These are phyloP conservation scores for Trypanosoma boissoni DNA, from an alignment of 208 protist species.

Conservation along the genomic window DNA sequence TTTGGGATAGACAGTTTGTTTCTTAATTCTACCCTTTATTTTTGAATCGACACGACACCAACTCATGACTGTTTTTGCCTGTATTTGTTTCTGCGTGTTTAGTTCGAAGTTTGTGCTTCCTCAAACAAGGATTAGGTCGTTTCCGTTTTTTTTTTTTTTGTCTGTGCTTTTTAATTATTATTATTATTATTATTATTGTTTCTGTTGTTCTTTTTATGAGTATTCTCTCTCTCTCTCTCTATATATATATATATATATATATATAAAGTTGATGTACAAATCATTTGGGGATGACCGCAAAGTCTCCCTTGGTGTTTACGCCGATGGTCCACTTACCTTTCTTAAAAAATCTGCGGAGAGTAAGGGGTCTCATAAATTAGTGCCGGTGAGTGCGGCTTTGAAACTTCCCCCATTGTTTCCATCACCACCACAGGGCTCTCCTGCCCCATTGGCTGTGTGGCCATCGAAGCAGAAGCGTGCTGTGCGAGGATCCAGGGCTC, in stretches of 20 bases:
- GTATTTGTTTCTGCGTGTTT: too few species aligned
- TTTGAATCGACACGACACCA: too few species aligned
- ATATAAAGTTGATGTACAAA: background rate
- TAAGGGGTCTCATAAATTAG: background rate
- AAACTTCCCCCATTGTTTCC: conserved; percentile 10
- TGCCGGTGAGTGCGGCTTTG: background rate
- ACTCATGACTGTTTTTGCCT: too few species aligned
- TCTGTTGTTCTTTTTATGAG: background rate
- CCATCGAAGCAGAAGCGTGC: conserved; percentile 11
- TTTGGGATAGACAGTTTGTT: conserved; percentile 5
- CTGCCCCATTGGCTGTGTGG: conserved; percentile 10
- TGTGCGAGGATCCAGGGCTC: conserved; percentile 39
- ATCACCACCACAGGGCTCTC: conserved; percentile 8
- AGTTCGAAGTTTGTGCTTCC: too few species aligned
- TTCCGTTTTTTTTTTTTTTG: too few species aligned
- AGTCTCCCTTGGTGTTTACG: background rate
- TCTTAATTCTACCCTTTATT: too few species aligned
- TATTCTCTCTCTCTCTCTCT: conserved; percentile 10
- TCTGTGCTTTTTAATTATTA: background rate
- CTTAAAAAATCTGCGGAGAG: background rate
- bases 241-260: background rate
- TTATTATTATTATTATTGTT: background rate
- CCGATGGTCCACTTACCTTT: background rate
- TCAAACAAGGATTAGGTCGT: too few species aligned
- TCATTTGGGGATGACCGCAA: background rate